Evolutionary conservation across 768 basidiomycete species (phyloP).

Genomic region (Podaxis sp.): DNA sequence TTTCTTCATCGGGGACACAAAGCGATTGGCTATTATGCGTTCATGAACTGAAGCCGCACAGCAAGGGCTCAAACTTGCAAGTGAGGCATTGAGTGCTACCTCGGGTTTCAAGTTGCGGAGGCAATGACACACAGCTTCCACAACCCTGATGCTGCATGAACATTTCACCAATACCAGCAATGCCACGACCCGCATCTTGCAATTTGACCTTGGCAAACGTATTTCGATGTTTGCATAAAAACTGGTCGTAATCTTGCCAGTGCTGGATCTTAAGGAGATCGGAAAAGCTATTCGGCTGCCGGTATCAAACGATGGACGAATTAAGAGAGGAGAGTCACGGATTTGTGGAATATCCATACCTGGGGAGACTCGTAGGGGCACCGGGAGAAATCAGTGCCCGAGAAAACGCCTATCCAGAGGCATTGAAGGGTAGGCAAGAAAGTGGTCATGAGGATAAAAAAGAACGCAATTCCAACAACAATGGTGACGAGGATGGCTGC

Average conservation of each 20-base stretch:
- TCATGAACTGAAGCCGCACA: background rate
- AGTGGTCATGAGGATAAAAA: constrained; percentile 12
- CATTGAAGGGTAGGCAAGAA: constrained; percentile 15
- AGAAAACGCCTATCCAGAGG: background rate
- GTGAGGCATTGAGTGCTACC: background rate
- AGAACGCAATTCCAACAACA: constrained; percentile 6
- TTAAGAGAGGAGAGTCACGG: background rate
- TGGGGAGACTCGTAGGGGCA: constrained; percentile 12
- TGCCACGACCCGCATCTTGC: background rate
- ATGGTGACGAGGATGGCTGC: constrained; percentile 11
- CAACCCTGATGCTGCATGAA: background rate
- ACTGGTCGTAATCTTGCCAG: background rate
- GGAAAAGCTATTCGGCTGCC: background rate
- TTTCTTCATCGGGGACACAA: background rate
- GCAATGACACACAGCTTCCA: background rate
- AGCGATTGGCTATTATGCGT: background rate
- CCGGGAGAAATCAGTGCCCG: background rate
- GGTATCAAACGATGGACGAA: background rate
- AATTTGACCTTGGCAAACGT: background rate
- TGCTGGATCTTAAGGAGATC: background rate
- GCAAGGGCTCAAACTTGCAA: background rate
- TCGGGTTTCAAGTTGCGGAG: background rate
- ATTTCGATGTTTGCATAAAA: background rate
- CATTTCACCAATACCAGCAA: background rate
- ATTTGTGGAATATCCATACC: constrained; percentile 6